phyloP scores from a whole-genome alignment of 2,329 filamentous ascomycete species.

The Aspergillus luchuensis region DNA sequence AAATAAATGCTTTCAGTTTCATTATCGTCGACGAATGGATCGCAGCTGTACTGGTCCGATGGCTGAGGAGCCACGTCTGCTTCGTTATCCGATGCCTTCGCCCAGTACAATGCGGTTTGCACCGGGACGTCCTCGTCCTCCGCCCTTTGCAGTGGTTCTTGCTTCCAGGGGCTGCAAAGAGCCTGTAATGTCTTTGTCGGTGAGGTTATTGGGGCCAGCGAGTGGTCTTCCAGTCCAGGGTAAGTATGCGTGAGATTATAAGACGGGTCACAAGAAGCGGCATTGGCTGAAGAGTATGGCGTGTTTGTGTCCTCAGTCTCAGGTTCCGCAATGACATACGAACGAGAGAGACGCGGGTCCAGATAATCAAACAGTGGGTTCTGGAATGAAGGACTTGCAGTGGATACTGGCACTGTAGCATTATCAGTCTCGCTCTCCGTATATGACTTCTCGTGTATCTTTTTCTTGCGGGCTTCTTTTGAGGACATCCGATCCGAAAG shows the following conservation, averaged over 20 bases:
- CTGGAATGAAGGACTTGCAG: not conserved
- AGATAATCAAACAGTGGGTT: conserved; percentile 25
- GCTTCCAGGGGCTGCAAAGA: conserved; percentile 19
- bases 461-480: conserved; percentile 69
- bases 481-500: conserved; percentile 76
- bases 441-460: conserved; percentile 14
- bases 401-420: not conserved
- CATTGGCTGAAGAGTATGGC: conserved; percentile 10
- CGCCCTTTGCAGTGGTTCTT: conserved; percentile 14
- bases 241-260: not conserved
- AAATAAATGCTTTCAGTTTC: conserved; percentile 22
- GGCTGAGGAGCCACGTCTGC: conserved; percentile 2
- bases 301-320: conserved; percentile 3
- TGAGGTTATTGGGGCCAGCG: conserved; percentile 1
- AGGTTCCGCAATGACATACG: conserved; percentile 13
- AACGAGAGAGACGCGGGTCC: conserved; percentile 32
- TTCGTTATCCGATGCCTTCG: conserved; percentile 5
- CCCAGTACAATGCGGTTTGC: conserved; percentile 19
- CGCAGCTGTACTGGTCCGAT: conserved; percentile 17
- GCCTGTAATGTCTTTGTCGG: not conserved
- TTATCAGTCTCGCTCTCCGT: conserved; percentile 12
- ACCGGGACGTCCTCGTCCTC: conserved; percentile 18
- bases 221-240: conserved; percentile 6
- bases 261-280: conserved; percentile 5
- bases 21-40: conserved; percentile 25